These are phyloP conservation scores for Diatrype stigma DNA, from an alignment of 2,329 filamentous ascomycete genomes.

Conservation along the genomic window DNA sequence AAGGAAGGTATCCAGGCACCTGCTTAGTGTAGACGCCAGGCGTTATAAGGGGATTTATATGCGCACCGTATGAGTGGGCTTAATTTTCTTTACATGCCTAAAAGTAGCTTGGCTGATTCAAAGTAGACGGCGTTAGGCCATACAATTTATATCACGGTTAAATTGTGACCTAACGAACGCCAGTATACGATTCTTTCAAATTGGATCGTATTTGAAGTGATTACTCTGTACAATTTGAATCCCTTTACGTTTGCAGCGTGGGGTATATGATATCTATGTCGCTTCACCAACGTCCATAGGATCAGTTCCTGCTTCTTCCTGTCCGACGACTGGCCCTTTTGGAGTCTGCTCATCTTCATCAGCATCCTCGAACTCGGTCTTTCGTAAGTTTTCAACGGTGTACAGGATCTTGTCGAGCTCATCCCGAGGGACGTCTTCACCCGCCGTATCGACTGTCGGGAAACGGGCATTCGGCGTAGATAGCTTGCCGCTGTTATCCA, in stretches of 20 bases:
- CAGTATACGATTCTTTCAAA: too few relatives aligned
- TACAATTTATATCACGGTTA: too few relatives aligned
- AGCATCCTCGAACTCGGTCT: constrained; percentile 23
- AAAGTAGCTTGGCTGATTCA: too few relatives aligned
- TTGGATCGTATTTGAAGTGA: too few relatives aligned
- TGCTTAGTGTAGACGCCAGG: not conserved
- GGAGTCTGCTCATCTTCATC: constrained; percentile 8
- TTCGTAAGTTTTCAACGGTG: constrained; percentile 26
- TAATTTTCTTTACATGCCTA: too few relatives aligned
- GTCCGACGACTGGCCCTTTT: not conserved
- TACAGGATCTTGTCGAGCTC: constrained; percentile 27
- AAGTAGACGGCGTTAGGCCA: too few relatives aligned
- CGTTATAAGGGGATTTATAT: not conserved
- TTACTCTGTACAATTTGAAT: too few relatives aligned
- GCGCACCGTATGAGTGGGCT: too few relatives aligned
- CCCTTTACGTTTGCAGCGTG: not conserved
- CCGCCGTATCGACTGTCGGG: constrained; percentile 3
- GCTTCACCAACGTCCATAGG: not conserved
- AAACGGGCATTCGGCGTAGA: constrained; percentile 11
- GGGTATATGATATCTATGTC: not conserved
- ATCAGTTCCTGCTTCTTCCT: not conserved
- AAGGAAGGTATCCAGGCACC: constrained; percentile 12
- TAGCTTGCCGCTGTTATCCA: constrained; percentile 10
- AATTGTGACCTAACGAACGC: too few relatives aligned
- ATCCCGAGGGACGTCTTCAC: constrained; percentile 14